Conservation (phyloP, 768 basidiomycete genomes). For the Lyophyllum atratum region DNA sequence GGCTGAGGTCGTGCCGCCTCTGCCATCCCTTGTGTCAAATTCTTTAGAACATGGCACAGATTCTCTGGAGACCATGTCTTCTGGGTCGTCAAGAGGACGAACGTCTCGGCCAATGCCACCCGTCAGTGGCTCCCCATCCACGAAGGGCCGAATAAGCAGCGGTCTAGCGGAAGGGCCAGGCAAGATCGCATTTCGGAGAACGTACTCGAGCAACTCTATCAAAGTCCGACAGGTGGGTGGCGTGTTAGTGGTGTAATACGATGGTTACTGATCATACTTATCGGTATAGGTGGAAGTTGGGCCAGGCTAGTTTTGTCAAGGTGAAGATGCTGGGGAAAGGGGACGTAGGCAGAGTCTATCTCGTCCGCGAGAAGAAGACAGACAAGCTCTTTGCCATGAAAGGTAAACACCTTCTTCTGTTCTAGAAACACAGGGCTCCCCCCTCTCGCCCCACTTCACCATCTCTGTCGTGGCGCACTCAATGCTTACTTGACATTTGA, state of each 20-base stretch:
- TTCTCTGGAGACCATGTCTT: constrained; percentile 79
- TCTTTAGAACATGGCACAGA: constrained; percentile 62
- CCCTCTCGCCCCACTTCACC: constrained; percentile 14
- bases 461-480: constrained; percentile 29
- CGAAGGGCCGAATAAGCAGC: constrained; percentile 48
- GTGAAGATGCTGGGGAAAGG: constrained; percentile 98
- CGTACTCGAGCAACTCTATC: constrained; percentile 97
- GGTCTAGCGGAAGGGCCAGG: constrained; percentile 51
- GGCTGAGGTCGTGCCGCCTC: constrained; percentile 56
- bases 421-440: constrained; percentile 23
- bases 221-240: constrained; percentile 80
- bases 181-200: constrained; percentile 82
- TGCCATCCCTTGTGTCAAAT: constrained; percentile 49
- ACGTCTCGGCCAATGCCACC: constrained; percentile 44
- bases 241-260: constrained; percentile 3
- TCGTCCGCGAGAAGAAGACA: constrained; percentile 97
- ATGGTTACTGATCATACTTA: constrained; percentile 13
- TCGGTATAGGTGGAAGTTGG: constrained; percentile 81
- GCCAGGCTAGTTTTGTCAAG: constrained; percentile 93
- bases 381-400: constrained; percentile 99
- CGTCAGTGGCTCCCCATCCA: constrained; percentile 35
- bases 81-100: constrained; percentile 66
- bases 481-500: constrained; percentile 36
- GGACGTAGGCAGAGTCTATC: constrained; percentile 97
- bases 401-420: constrained; percentile 56